A percentile compares a stretch with the other conserved stretches of the same genome.
These are phyloP conservation scores for Pleurotus tuber-regium DNA, from an alignment of 768 basidiomycete genomes.

Conservation along the genomic window DNA sequence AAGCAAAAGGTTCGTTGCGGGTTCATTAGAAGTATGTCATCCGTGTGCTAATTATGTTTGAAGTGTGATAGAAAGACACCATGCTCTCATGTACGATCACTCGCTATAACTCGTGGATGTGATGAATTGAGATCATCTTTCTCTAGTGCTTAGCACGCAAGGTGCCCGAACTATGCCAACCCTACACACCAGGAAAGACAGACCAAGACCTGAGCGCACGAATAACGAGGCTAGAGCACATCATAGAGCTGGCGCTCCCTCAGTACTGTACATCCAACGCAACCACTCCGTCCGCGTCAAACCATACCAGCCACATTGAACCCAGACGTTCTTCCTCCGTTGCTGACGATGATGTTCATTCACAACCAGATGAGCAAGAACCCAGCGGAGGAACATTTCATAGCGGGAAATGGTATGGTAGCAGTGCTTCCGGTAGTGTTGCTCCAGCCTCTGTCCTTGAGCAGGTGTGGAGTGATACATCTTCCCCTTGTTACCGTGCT, in stretches of 20 bases:
- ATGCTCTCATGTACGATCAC: slow-evolving; percentile 69
- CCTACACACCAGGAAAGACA: slow-evolving; percentile 83
- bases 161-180: slow-evolving; percentile 84
- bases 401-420: slow-evolving; percentile 85
- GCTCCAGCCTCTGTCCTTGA: slow-evolving; percentile 77
- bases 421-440: slow-evolving; percentile 79
- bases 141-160: slow-evolving; percentile 77
- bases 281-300: slow-evolving; percentile 25
- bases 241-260: slow-evolving; percentile 76
- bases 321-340: slow-evolving; percentile 45
- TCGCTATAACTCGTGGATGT: slow-evolving; percentile 12
- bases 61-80: slow-evolving; percentile 87
- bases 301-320: slow-evolving; percentile 19
- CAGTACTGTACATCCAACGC: slow-evolving; percentile 56
- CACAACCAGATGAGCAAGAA: slow-evolving; percentile 77
- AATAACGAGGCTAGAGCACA: slow-evolving; percentile 74
- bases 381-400: slow-evolving; percentile 75
- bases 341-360: slow-evolving; percentile 63
- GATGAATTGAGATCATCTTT: slow-evolving; percentile 16
- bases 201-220: slow-evolving; percentile 80
- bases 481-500: neutral
- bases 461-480: slow-evolving; percentile 46
- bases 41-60: slow-evolving; percentile 15
- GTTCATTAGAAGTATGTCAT: neutral
- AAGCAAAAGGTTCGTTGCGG: slow-evolving; percentile 70